phyloP scores from a whole-genome alignment of 139 green algal species.

The Marvania coccoides region DNA sequence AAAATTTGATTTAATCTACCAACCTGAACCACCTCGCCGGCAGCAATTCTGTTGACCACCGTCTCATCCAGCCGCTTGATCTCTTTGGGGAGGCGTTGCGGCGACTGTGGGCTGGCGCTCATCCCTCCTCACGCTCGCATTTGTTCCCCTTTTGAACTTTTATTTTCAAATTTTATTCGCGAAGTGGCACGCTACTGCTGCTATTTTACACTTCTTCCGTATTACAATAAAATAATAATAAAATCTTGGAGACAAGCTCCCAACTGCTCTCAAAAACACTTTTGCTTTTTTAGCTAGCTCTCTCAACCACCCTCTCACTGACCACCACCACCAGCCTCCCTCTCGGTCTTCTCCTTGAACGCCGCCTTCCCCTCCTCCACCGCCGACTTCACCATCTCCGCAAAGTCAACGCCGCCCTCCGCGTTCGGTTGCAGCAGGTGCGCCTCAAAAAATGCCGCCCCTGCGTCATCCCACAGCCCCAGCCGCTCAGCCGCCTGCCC shows the following conservation, averaged over 20 bases:
- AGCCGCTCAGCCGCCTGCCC: conserved; percentile 3
- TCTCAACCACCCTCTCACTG: background rate
- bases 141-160: too few species aligned
- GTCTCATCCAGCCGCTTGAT: conserved; percentile 51
- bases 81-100: background rate
- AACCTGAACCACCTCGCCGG: conserved; percentile 83
- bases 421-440: background rate
- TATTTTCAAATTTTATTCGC: too few species aligned
- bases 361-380: background rate
- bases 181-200: too few species aligned
- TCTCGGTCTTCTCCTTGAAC: background rate
- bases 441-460: conserved; percentile 2
- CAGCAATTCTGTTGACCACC: conserved; percentile 93
- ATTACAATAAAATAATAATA: too few species aligned
- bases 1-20: too few species aligned
- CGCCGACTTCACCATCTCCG: background rate
- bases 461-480: conserved; percentile 8
- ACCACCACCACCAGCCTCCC: background rate
- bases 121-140: too few species aligned
- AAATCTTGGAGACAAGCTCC: background rate
- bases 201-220: too few species aligned
- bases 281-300: background rate
- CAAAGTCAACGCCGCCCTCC: background rate
- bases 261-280: background rate
- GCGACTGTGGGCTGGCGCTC: too few species aligned